Base-by-base conservation (phyloP, 1,284 basidiomycete species). In the Rugosomyces carneus region DNA sequence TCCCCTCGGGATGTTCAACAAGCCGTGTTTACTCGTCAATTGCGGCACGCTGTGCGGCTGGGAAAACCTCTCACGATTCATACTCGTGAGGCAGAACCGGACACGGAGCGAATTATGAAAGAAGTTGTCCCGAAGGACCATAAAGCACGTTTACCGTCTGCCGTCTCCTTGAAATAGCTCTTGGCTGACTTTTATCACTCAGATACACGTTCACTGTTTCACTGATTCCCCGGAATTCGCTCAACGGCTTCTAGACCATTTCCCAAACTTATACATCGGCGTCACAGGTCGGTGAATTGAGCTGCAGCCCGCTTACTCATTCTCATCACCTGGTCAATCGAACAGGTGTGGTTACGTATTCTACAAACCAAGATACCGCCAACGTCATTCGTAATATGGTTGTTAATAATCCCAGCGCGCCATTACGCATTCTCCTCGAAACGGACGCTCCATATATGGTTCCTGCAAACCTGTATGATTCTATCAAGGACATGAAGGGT, bases 391-490 rank as follows among this genome's bases (percentile, higher is more conserved):
- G 70, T 1, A 66, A 73, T 24, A 74, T 87, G 67, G 59, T 65
- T 2, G 40, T 63, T 8, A 31, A 56, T 34, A 52, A 48, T 48
- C 44, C 47, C 24, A 34, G 52, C 53, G 49, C 55, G 49, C 61
- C 58, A 6, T 64, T 83, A 1, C 79, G 84, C 37, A 81, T 89
- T 53, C 63, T 91, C 0, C 70, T 90, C 2, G 89, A 91, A 62
- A 90, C 89, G 0, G 88, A 91, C 52, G 87, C 86, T 0, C 88
- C 89, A 0, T 91, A 76, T 66, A 91, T 91, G 88, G 72, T 83
- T 0, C 89, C 88, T 0, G 69, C 77, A 0, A 90, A 86, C 52
- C 60, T 91, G 21, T 87, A 88, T 57, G 60, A 62, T 7, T 69
- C 80, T 0, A 62, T 83, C 0, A 68, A 73, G 1, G 65, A 63